Evolutionary conservation across 495 filamentous ascomycete species (phyloP).

Genomic region (Xylona heveae): DNA sequence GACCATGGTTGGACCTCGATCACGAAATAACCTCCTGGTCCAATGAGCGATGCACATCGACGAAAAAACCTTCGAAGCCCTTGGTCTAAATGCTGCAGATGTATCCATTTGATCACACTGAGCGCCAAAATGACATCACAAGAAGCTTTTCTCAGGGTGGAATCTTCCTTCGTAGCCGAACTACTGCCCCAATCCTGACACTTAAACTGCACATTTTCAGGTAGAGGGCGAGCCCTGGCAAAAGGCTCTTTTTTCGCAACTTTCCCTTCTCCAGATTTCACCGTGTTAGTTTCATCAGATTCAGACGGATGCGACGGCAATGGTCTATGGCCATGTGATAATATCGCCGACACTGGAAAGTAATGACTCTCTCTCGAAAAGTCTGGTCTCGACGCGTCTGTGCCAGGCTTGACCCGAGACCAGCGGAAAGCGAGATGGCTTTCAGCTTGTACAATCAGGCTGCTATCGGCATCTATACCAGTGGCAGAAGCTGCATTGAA

Average conservation of each 20-base stretch:
- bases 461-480: constrained; percentile 17
- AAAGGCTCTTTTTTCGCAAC: no score
- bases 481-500: constrained; percentile 14
- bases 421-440: constrained; percentile 14
- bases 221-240: no score
- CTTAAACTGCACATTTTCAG: constrained; percentile 13
- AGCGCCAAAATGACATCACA: constrained; percentile 18
- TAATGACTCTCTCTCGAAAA: constrained; percentile 13
- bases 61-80: constrained; percentile 14
- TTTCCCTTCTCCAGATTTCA: no score
- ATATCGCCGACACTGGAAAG: constrained; percentile 18
- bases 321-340: constrained; percentile 13
- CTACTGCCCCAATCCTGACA: constrained; percentile 13
- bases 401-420: constrained; percentile 9
- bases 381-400: no score
- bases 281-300: no score
- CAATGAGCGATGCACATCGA: constrained; percentile 11
- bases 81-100: constrained; percentile 14
- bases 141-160: constrained; percentile 8
- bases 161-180: no score
- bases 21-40: constrained; percentile 14
- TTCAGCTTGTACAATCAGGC: constrained; percentile 14
- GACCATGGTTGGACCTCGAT: constrained; percentile 19
- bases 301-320: no score
- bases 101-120: constrained; percentile 21